Evolutionary conservation across 441 rosid species (phyloP), one percentile per base, ranked within the genome.

Genomic region (Corymbia calophylla): DNA sequence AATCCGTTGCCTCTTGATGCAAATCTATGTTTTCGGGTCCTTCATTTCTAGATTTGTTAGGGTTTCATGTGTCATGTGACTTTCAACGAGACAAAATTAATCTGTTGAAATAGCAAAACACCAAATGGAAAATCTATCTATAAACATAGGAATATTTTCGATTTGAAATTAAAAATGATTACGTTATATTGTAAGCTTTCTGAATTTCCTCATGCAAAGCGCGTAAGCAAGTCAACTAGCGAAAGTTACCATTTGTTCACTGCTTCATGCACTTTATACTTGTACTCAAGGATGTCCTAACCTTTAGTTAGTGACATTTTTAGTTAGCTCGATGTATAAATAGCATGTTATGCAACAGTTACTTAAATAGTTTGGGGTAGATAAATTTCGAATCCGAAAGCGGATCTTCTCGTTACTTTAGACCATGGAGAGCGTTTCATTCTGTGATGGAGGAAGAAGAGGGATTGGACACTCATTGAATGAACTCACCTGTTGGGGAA

Each of bases 41-140:
- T 58, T 58, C 25, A 58, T 58, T 58, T 23, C 29, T 58, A 58
- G 62, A 58, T 58, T 25, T 58, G 62, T 58, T 2, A n/a, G 39
- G 32, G 17, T 62, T 62, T 62, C 15, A 17, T n/a, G 18, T 3
- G 18, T 29, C 32, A 62, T 11, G 32, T 62, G 32, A 62, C 31
- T 62, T 62, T 1, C 1, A 1, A 29, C 68, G 18, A 62, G 68
- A 14, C 9, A 1, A 62, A 29, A 62, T 29, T 29, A 62, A 62
- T 29, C 32, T 0, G 2, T 29, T 7, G 32, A 62, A 29, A n/a
- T 3, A 31, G 4, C 4, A 3, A 29, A 6, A 62, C 8, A 6
- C 8, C 32, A 62, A 29, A 62, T 29, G 18, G 32, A 6, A 17
- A 16, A 62, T 62, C 18, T 29, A 62, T 62, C n/a, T 29, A 62